Evolutionary conservation across 2,329 filamentous ascomycete genomes (phyloP).

Genomic region (Aspergillus sp.): DNA sequence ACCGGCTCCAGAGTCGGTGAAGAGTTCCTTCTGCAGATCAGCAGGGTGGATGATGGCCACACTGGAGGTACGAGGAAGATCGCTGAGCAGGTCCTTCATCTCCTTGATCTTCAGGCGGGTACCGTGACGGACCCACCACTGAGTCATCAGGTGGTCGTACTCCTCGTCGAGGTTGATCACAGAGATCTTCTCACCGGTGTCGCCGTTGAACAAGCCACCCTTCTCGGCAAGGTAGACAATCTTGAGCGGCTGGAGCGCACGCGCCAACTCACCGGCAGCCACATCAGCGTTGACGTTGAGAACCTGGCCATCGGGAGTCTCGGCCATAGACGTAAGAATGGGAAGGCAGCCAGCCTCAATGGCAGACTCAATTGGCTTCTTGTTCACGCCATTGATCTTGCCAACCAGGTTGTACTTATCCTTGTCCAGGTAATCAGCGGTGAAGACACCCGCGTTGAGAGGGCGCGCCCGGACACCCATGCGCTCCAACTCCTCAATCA

Average conservation of each 20-base stretch:
- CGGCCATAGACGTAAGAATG: constrained; percentile 93
- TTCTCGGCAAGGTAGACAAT: constrained; percentile 99
- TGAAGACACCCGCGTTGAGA: constrained; percentile 85
- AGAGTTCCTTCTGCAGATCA: constrained; percentile 93
- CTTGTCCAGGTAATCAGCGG: constrained; percentile 92
- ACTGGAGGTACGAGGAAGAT: constrained; percentile 85
- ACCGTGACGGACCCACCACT: constrained; percentile 93
- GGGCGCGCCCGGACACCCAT: constrained; percentile 87
- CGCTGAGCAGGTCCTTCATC: constrained; percentile 89
- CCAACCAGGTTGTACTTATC: constrained; percentile 95
- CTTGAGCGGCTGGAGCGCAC: constrained; percentile 87
- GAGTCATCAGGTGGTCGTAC: constrained; percentile 86
- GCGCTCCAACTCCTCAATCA: constrained; percentile 85
- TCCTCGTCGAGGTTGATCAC: constrained; percentile 97
- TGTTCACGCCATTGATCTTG: constrained; percentile 92
- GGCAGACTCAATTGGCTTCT: constrained; percentile 82
- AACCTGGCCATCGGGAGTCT: constrained; percentile 85
- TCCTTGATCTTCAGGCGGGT: constrained; percentile 97
- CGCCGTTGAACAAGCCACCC: constrained; percentile 90
- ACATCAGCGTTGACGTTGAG: constrained; percentile 98
- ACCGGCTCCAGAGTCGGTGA: constrained; percentile 92
- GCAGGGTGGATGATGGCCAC: constrained; percentile 97
- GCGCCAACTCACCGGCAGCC: constrained; percentile 87
- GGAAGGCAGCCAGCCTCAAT: constrained; percentile 90
- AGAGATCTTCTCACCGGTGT: constrained; percentile 92